Conservation (phyloP, 805 yeast genomes). For the Scheffersomyces coipomensis region DNA sequence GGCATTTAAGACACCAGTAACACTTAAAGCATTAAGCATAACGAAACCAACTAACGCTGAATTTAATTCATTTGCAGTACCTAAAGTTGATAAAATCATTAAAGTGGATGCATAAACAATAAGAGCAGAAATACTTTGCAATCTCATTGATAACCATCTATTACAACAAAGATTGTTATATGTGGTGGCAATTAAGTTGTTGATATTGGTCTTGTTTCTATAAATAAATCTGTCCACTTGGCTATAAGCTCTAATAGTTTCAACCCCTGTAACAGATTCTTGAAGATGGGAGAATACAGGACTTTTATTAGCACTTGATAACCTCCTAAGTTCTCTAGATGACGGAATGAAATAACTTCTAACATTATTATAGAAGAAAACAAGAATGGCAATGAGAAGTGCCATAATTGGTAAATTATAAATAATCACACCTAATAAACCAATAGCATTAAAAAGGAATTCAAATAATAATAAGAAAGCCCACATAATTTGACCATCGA, state of each 20-base stretch:
- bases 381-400: slow-evolving; percentile 21
- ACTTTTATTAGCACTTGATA: slow-evolving; percentile 25
- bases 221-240: slow-evolving; percentile 25
- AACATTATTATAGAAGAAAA: slow-evolving; percentile 26
- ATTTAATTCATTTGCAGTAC: slow-evolving; percentile 18
- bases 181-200: slow-evolving; percentile 18
- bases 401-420: slow-evolving; percentile 31
- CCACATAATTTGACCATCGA: slow-evolving; percentile 34
- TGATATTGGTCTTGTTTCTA: slow-evolving; percentile 20
- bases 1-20: slow-evolving; percentile 28
- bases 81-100: slow-evolving; percentile 22
- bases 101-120: slow-evolving; percentile 27
- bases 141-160: slow-evolving; percentile 37
- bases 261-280: slow-evolving; percentile 35
- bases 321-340: slow-evolving; percentile 31
- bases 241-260: slow-evolving; percentile 30
- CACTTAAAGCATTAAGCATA: slow-evolving; percentile 32
- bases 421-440: slow-evolving; percentile 28
- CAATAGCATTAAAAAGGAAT: slow-evolving; percentile 19
- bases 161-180: slow-evolving; percentile 19
- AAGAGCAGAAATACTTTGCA: slow-evolving; percentile 32
- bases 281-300: slow-evolving; percentile 36
- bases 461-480: slow-evolving; percentile 20
- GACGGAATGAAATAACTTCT: slow-evolving; percentile 31
- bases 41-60: slow-evolving; percentile 38